These are phyloP conservation scores for Suhomyces bolitotheri DNA, from an alignment of 1,139 yeast genomes.

Conservation along the genomic window DNA sequence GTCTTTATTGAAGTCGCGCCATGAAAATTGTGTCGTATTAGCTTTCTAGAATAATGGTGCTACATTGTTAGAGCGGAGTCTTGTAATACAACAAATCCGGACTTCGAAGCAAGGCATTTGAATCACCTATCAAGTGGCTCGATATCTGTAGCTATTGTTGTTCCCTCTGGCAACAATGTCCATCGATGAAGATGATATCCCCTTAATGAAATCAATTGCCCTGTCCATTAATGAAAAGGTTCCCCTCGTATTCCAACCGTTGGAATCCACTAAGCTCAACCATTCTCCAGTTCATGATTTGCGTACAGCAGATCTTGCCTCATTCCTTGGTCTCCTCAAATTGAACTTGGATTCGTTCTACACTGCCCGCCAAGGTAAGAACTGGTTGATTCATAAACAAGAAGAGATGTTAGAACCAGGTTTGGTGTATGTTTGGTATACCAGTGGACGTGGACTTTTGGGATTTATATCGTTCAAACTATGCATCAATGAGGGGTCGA, in stretches of 20 bases:
- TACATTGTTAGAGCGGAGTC: too few species aligned
- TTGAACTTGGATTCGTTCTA: constrained; percentile 36
- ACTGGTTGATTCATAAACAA: constrained; percentile 47
- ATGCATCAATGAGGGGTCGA: constrained; percentile 30
- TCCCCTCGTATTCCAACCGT: constrained; percentile 17
- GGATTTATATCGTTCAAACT: constrained; percentile 45
- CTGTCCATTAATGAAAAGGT: constrained; percentile 17
- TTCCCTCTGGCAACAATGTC: background rate
- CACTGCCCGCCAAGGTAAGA: constrained; percentile 30
- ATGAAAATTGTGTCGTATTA: too few species aligned
- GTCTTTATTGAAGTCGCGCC: too few species aligned
- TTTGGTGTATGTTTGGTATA: constrained; percentile 39
- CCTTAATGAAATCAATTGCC: constrained; percentile 21
- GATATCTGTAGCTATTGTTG: background rate
- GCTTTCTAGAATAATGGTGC: too few species aligned
- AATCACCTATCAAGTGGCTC: too few species aligned
- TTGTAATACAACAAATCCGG: too few species aligned
- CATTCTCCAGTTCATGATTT: constrained; percentile 17
- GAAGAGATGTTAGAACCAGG: constrained; percentile 50
- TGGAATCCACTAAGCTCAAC: constrained; percentile 8
- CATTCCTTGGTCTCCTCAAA: constrained; percentile 28
- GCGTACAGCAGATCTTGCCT: constrained; percentile 13
- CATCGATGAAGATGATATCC: constrained; percentile 25
- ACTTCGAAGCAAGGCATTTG: too few species aligned
- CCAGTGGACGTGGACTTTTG: constrained; percentile 20